These are phyloP conservation scores for Dactylella cylindrospora DNA, from an alignment of 2,329 filamentous ascomycete species.

Conservation along the genomic window DNA sequence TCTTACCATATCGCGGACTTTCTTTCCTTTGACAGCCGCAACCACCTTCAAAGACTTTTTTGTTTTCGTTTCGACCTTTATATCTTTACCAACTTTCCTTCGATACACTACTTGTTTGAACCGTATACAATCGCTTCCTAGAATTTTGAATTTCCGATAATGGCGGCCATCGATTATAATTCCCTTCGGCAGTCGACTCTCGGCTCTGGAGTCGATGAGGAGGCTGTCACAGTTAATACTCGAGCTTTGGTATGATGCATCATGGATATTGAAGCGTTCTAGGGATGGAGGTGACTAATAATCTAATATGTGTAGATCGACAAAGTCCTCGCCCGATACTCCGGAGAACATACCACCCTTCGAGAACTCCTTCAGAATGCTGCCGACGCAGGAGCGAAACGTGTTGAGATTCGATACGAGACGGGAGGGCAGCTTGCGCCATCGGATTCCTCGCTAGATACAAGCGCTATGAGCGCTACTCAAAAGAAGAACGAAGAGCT, in stretches of 20 bases:
- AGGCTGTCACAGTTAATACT: constrained; percentile 97
- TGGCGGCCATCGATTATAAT: constrained; percentile 65
- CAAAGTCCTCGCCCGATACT: constrained; percentile 94
- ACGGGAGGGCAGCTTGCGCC: constrained; percentile 39
- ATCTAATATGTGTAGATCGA: constrained; percentile 70
- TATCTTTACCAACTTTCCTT: constrained; percentile 3
- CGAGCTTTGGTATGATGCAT: constrained; percentile 66
- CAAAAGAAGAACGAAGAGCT: constrained; percentile 45
- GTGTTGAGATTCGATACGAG: constrained; percentile 88
- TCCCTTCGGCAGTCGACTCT: constrained; percentile 84
- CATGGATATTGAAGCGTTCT: not conserved
- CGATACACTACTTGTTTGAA: not conserved
- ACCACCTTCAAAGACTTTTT: too few relatives aligned
- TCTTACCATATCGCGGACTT: not conserved
- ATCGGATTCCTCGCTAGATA: constrained; percentile 17
- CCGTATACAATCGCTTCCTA: constrained; percentile 1
- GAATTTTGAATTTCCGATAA: not conserved
- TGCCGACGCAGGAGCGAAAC: constrained; percentile 90
- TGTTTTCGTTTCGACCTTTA: too few relatives aligned
- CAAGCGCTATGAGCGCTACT: constrained; percentile 20
- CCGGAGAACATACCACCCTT: constrained; percentile 86
- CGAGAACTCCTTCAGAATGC: constrained; percentile 97
- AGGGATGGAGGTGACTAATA: constrained; percentile 22
- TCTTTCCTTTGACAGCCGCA: too few relatives aligned
- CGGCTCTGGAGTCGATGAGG: constrained; percentile 82